Conservation (phyloP, 225 moss, liverwort and hornwort genomes). For the Sphagnum contortum region DNA sequence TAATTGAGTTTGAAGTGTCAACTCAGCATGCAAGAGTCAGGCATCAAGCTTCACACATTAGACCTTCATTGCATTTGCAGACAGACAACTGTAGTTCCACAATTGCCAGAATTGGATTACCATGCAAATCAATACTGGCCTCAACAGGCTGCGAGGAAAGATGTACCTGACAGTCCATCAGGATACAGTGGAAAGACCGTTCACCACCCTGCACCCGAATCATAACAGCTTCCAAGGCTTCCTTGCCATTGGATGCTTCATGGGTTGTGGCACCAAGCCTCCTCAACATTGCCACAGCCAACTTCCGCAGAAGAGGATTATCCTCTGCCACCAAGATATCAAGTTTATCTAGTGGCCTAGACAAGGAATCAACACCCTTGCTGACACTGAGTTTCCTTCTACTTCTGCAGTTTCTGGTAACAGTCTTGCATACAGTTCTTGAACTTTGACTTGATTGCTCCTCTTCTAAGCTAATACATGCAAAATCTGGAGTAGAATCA, state of each 20-base stretch:
- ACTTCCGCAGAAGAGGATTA: conserved; percentile 52
- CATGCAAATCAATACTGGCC: too few species aligned
- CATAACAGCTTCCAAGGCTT: conserved; percentile 45
- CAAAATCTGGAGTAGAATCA: too few species aligned
- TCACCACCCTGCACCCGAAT: conserved; percentile 23
- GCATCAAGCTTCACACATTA: neutral
- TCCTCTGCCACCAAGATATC: conserved; percentile 72
- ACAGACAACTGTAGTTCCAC: too few species aligned
- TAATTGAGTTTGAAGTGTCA: neutral
- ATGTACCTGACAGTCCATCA: conserved; percentile 83
- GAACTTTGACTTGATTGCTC: neutral
- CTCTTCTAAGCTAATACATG: too few species aligned
- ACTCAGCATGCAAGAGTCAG: neutral
- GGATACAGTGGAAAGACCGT: conserved; percentile 62
- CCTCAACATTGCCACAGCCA: conserved; percentile 56
- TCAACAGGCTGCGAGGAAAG: neutral
- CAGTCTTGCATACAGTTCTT: conserved; percentile 7
- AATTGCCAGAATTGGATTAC: too few species aligned
- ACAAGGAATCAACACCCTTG: conserved; percentile 3
- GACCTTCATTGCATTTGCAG: neutral
- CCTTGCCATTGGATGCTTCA: conserved; percentile 56
- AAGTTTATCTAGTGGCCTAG: conserved; percentile 51
- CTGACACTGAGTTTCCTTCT: conserved; percentile 11
- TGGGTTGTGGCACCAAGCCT: conserved; percentile 56
- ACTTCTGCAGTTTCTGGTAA: conserved; percentile 11